These are phyloP conservation scores for Dacryopinax primogenitus DNA, from an alignment of 768 basidiomycete species.

Conservation along the genomic window DNA sequence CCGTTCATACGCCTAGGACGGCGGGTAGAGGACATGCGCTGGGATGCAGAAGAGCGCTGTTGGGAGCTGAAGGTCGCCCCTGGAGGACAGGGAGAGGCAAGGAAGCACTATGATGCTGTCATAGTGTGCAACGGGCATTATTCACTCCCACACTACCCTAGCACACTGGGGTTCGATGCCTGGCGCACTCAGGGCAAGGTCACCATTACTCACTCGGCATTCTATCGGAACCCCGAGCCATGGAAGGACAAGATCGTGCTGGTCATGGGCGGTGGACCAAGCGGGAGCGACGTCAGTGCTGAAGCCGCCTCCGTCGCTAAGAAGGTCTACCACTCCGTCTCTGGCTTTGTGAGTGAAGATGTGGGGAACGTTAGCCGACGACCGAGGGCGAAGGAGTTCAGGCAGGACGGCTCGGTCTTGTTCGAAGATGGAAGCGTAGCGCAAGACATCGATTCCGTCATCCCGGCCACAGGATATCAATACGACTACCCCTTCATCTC, in stretches of 20 bases:
- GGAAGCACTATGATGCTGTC: conserved; percentile 44
- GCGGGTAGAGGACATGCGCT: conserved; percentile 32
- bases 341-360: conserved; percentile 27
- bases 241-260: conserved; percentile 32
- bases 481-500: conserved; percentile 51
- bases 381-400: conserved; percentile 35
- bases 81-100: conserved; percentile 36
- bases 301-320: conserved; percentile 35
- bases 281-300: conserved; percentile 51
- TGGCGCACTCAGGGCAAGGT: conserved; percentile 39
- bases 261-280: conserved; percentile 43
- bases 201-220: conserved; percentile 51
- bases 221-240: conserved; percentile 44
- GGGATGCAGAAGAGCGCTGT: conserved; percentile 19
- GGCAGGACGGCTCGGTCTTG: conserved; percentile 34
- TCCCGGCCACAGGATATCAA: conserved; percentile 68
- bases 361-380: conserved; percentile 31
- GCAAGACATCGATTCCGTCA: conserved; percentile 43
- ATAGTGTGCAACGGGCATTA: conserved; percentile 70
- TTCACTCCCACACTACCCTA: conserved; percentile 48
- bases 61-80: conserved; percentile 27
- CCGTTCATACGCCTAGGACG: conserved; percentile 53
- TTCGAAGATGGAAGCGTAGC: conserved; percentile 51
- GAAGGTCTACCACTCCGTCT: conserved; percentile 34
- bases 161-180: conserved; percentile 41